Evolutionary conservation across 2,329 filamentous ascomycete genomes (phyloP).

Genomic region (Xylariaceae sp.): DNA sequence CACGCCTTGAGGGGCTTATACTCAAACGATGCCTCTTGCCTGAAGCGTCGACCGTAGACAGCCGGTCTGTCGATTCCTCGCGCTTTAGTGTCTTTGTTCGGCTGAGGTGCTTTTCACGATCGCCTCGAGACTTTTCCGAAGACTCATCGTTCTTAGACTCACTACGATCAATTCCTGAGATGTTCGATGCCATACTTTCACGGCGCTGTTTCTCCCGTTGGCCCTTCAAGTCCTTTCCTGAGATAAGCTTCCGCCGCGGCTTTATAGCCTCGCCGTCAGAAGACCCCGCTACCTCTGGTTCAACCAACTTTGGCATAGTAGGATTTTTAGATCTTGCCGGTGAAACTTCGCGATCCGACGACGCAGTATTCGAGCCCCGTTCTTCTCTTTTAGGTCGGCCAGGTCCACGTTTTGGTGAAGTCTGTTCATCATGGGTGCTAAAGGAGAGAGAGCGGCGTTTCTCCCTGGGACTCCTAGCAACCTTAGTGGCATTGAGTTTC

Average conservation of each 20-base stretch:
- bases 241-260: constrained; percentile 68
- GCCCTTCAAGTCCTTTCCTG: constrained; percentile 66
- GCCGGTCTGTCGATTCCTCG: constrained; percentile 64
- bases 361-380: constrained; percentile 52
- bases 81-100: constrained; percentile 66
- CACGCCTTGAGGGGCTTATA: constrained; percentile 62
- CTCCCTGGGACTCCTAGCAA: constrained; percentile 54
- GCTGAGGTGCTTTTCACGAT: constrained; percentile 63
- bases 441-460: constrained; percentile 55
- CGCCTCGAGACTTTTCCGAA: constrained; percentile 54
- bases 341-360: constrained; percentile 61
- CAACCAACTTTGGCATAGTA: constrained; percentile 58
- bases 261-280: constrained; percentile 66
- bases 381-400: constrained; percentile 64
- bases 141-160: constrained; percentile 57
- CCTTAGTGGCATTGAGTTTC: constrained; percentile 47
- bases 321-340: constrained; percentile 55
- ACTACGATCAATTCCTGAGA: constrained; percentile 61
- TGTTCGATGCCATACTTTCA: constrained; percentile 62
- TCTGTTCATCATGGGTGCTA: constrained; percentile 54
- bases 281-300: constrained; percentile 58
- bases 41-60: constrained; percentile 57
- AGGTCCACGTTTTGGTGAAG: constrained; percentile 57
- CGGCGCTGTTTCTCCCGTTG: constrained; percentile 66
- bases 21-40: constrained; percentile 67